Percentiles rank a stretch among this genome's conserved stretches.
Evolutionary conservation across 2,329 filamentous ascomycete species (phyloP).

Genomic region (Exutisphaerella laricina): DNA sequence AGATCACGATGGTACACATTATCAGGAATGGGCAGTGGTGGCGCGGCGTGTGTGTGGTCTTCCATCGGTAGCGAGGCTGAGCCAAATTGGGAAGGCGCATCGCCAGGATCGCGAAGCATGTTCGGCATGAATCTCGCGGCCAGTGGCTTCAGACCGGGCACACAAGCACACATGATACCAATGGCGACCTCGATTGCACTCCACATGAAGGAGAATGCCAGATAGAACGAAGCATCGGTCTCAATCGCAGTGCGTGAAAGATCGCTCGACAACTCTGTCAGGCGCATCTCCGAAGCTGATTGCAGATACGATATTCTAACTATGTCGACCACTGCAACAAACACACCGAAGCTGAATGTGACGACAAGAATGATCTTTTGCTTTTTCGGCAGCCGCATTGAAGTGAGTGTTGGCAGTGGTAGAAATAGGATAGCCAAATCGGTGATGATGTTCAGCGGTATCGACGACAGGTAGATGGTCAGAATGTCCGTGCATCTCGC

Average conservation of each 20-base stretch:
- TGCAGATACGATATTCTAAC: constrained; percentile 87
- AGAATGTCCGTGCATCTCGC: constrained; percentile 57
- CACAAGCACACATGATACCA: constrained; percentile 82
- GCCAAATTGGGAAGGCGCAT: constrained; percentile 31
- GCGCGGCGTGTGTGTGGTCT: constrained; percentile 9
- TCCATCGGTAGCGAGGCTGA: constrained; percentile 20
- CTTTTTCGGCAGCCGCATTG: constrained; percentile 74
- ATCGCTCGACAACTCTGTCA: constrained; percentile 35
- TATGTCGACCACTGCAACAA: constrained; percentile 82
- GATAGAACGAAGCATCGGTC: constrained; percentile 61
- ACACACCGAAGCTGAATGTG: constrained; percentile 81
- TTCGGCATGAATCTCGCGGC: constrained; percentile 58
- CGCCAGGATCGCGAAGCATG: constrained; percentile 48
- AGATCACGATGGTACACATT: constrained; percentile 26
- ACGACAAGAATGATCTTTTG: constrained; percentile 84
- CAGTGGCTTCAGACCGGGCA: constrained; percentile 86
- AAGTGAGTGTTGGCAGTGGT: constrained; percentile 80
- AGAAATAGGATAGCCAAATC: constrained; percentile 82
- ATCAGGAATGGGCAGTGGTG: constrained; percentile 12
- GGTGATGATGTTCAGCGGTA: constrained; percentile 86
- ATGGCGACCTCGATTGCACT: constrained; percentile 86
- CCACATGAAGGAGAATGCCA: constrained; percentile 79
- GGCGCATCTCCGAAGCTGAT: constrained; percentile 52
- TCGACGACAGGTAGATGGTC: constrained; percentile 64
- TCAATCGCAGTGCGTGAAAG: constrained; percentile 34